phyloP scores from a whole-genome alignment of 179 eudicot species.

The Drosera spatulata region DNA sequence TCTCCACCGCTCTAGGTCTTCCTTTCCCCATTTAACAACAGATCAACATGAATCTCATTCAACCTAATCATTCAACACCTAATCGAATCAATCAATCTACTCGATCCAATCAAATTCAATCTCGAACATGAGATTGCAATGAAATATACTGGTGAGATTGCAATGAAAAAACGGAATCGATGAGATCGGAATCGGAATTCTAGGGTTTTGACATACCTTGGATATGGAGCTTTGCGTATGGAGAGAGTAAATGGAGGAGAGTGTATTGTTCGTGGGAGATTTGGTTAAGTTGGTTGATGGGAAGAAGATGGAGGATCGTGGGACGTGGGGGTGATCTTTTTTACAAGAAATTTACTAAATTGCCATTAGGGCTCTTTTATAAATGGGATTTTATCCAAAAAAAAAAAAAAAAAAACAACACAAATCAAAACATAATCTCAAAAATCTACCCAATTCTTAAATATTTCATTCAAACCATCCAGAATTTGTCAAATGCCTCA shows the following conservation, averaged over 20 bases:
- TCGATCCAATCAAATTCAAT: background rate
- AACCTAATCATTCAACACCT: conserved; percentile 10
- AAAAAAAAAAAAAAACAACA: no score
- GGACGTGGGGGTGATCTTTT: no score
- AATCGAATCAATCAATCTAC: background rate
- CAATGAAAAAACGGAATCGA: no score
- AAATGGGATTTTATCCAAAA: no score
- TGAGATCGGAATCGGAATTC: conserved; percentile 3
- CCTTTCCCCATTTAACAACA: conserved; percentile 72
- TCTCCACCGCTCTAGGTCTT: conserved; percentile 85
- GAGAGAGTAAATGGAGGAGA: conserved; percentile 9
- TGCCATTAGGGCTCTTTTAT: no score
- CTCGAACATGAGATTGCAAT: conserved; percentile 8
- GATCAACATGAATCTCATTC: background rate
- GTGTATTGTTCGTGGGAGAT: conserved; percentile 37
- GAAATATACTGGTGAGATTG: no score
- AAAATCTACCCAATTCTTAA: no score
- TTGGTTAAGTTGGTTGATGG: conserved; percentile 39
- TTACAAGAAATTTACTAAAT: no score
- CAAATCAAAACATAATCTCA: no score
- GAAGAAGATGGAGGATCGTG: background rate
- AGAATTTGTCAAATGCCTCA: no score
- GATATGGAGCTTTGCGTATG: conserved; percentile 14
- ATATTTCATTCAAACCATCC: no score
- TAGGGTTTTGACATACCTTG: conserved; percentile 15